Percentiles rank a stretch among this genome's conserved stretches.
Conservation (phyloP, 352 stramenopile genomes). For the Globisporangium carolinianum region DNA sequence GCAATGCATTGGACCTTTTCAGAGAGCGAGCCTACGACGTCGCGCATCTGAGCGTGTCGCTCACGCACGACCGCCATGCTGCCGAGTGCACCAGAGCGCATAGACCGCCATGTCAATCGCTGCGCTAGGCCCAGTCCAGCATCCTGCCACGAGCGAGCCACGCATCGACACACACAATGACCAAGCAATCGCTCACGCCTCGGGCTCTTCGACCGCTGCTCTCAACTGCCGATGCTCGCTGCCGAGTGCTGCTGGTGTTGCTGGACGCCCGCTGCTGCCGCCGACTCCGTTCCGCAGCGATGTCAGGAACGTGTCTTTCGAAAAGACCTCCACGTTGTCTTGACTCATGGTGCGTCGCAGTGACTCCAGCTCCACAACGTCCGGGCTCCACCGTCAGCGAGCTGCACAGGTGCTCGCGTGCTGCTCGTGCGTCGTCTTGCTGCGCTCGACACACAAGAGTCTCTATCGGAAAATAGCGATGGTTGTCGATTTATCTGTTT, state of each 20-base stretch:
- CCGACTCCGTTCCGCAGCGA: slow-evolving; percentile 41
- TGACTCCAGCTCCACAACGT: background rate
- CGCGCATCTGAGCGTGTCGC: slow-evolving; percentile 72
- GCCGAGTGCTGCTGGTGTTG: slow-evolving; percentile 1
- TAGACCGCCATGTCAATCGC: background rate
- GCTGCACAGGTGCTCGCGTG: too few relatives aligned
- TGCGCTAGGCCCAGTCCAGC: background rate
- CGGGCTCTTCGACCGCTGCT: slow-evolving; percentile 27
- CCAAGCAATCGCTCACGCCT: slow-evolving; percentile 22
- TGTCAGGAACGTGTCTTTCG: slow-evolving; percentile 78
- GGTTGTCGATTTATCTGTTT: too few relatives aligned
- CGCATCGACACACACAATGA: background rate
- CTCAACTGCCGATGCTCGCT: slow-evolving; percentile 6
- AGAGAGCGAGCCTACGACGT: slow-evolving; percentile 75
- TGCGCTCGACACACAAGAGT: too few relatives aligned
- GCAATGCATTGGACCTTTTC: slow-evolving; percentile 41
- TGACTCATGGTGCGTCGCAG: slow-evolving; percentile 23
- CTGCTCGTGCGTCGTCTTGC: too few relatives aligned
- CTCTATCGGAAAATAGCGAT: background rate
- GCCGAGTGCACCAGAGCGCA: background rate
- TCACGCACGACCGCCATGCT: slow-evolving; percentile 79
- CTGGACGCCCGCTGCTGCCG: background rate
- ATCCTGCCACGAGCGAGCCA: background rate
- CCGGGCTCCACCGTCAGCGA: too few relatives aligned
- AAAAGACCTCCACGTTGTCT: slow-evolving; percentile 54